Evolutionary conservation across 2,329 filamentous ascomycete species (phyloP), one percentile per base, ranked within the genome.

Genomic region (Alternaria novae-zelandiae): DNA sequence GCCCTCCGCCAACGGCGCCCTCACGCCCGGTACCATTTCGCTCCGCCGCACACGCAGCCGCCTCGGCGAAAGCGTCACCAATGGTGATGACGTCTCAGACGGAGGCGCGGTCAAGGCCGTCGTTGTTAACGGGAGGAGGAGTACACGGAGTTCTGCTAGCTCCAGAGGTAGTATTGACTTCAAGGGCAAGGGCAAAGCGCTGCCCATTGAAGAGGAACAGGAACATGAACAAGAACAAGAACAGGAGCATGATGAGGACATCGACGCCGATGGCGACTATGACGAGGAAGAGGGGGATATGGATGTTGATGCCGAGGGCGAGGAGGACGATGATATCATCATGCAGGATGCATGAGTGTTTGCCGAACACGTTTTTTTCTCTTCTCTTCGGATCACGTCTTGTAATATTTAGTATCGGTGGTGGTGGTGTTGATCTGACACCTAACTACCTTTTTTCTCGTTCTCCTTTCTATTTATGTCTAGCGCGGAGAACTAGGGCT

Each of bases 11-110:
- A 79, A 78, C 23, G 77, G 75, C n/a, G 66, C 68, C n/a, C 64
- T 72, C 12, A 79, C 76, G 5, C 76, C 77, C 0, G 71, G 65
- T 8, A 74, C 71, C 5, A 65, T 74, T 3, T 78, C 70, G 3
- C 61, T 78, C 0, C 69, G 79, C 15, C 76, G 82, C 12, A 82
- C 81, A 15, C 73, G 83, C 54, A 84, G 83, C 65, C 80, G 80
- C 64, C 76, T 84, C 1, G 82, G 75, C 17, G 76, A 82, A 51
- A 81, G 78, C 32, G 75, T 82, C 12, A 73, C 77, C 0, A 81
- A 79, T 28, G 77, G 76, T 11, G 75, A 77, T 17, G 75, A 76
- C 7, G 68, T 68, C 3, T 73, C 71, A 30, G 75, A 78, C 17
- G 72, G 76, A 10, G 76, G 73, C 8, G 75, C 73, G 8, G 76